Evolutionary conservation across 441 rosid genomes (phyloP).

Genomic region (Arabidopsis lyrata): DNA sequence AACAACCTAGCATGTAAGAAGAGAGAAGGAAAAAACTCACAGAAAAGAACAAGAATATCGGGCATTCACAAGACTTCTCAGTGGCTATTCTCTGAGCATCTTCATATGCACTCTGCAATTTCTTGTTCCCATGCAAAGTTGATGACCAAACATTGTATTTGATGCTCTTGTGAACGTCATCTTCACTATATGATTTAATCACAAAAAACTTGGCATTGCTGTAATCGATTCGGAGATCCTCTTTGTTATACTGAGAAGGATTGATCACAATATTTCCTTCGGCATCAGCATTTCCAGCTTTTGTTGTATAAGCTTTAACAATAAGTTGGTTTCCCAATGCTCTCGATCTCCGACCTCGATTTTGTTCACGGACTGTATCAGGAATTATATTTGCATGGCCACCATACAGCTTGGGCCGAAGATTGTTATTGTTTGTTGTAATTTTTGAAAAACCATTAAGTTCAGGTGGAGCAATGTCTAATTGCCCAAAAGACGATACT

Average conservation of each 20-base stretch:
- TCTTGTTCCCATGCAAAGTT: conserved; percentile 94
- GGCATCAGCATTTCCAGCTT: conserved; percentile 60
- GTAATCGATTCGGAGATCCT: conserved; percentile 65
- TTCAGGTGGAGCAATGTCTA: conserved; percentile 50
- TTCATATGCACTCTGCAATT: conserved; percentile 75
- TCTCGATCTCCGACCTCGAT: conserved; percentile 68
- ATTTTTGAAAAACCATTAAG: conserved; percentile 54
- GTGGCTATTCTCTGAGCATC: conserved; percentile 73
- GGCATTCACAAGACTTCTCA: conserved; percentile 58
- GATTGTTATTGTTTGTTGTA: conserved; percentile 56
- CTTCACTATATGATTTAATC: conserved; percentile 93
- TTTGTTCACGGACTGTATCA: conserved; percentile 63
- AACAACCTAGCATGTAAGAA: conserved; percentile 5
- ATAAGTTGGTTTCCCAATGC: conserved; percentile 59
- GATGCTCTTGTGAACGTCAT: conserved; percentile 97
- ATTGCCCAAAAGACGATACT: conserved; percentile 54
- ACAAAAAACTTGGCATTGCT: conserved; percentile 79
- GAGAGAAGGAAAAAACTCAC: conserved; percentile 55
- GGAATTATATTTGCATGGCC: conserved; percentile 49
- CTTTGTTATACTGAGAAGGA: conserved; percentile 76
- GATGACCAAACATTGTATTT: conserved; percentile 95
- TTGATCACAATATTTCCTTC: conserved; percentile 68
- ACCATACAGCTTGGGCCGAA: conserved; percentile 53
- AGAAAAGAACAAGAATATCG: conserved; percentile 84
- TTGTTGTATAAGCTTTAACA: conserved; percentile 69